phyloP scores from a whole-genome alignment of 495 filamentous ascomycete genomes.

The Neurospora intermedia region DNA sequence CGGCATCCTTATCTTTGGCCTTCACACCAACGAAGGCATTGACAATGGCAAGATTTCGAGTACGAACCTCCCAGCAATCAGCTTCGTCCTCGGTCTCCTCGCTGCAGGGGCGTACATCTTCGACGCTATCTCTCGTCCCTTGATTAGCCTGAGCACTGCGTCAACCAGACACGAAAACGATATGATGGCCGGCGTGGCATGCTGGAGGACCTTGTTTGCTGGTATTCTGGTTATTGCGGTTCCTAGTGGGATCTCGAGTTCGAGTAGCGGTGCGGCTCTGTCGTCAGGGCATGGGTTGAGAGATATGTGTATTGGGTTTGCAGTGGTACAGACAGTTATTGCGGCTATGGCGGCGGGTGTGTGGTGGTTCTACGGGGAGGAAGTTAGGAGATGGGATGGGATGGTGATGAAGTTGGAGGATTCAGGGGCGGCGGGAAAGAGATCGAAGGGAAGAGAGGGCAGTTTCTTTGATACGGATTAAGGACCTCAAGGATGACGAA shows the following conservation, averaged over 20 bases:
- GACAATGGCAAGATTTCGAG: slow-evolving; percentile 2
- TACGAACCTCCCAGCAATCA: slow-evolving; percentile 26
- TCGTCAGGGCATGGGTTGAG: slow-evolving; percentile 23
- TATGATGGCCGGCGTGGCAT: slow-evolving; percentile 27
- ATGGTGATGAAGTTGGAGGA: slow-evolving; percentile 31
- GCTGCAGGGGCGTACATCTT: slow-evolving; percentile 25
- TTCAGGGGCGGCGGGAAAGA: neutral
- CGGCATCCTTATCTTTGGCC: slow-evolving; percentile 30
- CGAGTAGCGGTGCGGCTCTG: slow-evolving; percentile 7
- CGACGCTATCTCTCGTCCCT: slow-evolving; percentile 22
- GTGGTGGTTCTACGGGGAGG: slow-evolving; percentile 30
- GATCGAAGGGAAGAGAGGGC: slow-evolving; percentile 25
- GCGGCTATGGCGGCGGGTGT: slow-evolving; percentile 14
- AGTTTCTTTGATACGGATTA: slow-evolving; percentile 39
- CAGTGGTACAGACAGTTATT: slow-evolving; percentile 24
- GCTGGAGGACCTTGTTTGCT: slow-evolving; percentile 22
- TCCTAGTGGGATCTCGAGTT: slow-evolving; percentile 12
- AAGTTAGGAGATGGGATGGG: slow-evolving; percentile 27
- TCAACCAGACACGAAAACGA: slow-evolving; percentile 33
- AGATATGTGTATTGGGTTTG: slow-evolving; percentile 23
- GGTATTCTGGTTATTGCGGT: slow-evolving; percentile 31
- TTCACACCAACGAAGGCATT: slow-evolving; percentile 27
- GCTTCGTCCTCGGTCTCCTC: slow-evolving; percentile 31
- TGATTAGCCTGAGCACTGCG: slow-evolving; percentile 28
- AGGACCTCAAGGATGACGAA: neutral